Base-by-base conservation (phyloP, 306 rosid species). In the Ceratonia siliqua region DNA sequence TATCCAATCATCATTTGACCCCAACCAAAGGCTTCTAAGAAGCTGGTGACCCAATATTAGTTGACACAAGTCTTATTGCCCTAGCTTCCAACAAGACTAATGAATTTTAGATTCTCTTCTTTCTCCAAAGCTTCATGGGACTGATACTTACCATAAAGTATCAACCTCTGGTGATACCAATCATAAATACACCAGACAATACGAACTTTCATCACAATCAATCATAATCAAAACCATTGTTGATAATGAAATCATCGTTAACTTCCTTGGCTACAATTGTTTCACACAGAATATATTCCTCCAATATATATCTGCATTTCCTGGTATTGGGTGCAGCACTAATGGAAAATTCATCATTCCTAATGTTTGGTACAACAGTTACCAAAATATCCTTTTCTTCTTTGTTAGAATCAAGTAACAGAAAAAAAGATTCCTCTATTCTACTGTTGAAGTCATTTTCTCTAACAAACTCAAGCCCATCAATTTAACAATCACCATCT, bases 381-480 rank as follows among this genome's bases (percentile, higher is more conserved):
- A 70, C 17, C 32, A 58, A 35, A 78, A 49, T 17, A 18, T 7
- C 36, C 6, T 45, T 53, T 48, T 52, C 33, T 28, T 45, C 39
- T 9, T 14, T 17, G 28, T 53, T 50, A 48, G 8, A 32, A 30
- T 1, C 21, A 43, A 68, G 24, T 27, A 33, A 27, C 64, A 52
- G 24, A 48, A 41, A 62, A 62, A 28, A 75, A 39, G 32, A 52
- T 75, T 45, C 7, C 18, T 8, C n/a, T 32, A 67, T 76, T 45
- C 50, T 20, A 46, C 20, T 20, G 12, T 58, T 13, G 5, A 20
- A 43, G 68, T 72, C 30, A 41, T 56, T 42, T 41, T 56, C 77
- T 14, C 27, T 22, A 8, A 58, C 62, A 58, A 54, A 56, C 55
- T 30, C 27, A 55, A 55, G 50, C 13, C 39, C 72, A 49, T 14